Evolutionary conservation across 2,329 filamentous ascomycete species (phyloP).

Genomic region (Fusarium armeniacum): DNA sequence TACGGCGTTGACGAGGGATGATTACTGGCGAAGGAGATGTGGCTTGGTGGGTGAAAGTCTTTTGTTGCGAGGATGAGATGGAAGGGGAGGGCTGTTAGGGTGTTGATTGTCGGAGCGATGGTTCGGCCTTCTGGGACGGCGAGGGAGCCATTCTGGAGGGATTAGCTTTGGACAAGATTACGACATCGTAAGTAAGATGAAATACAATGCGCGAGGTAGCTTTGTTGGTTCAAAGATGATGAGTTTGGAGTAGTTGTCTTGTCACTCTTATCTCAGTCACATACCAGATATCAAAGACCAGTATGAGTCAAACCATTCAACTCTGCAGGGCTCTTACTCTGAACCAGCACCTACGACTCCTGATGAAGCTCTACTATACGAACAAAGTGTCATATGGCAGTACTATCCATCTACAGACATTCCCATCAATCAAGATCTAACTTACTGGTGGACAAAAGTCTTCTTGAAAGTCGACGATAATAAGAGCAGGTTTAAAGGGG

Average conservation of each 20-base stretch:
- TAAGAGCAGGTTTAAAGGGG: conserved; percentile 64
- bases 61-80: conserved; percentile 84
- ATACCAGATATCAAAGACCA: background rate
- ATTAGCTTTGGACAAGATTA: conserved; percentile 25
- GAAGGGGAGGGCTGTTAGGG: conserved; percentile 80
- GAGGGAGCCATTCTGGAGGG: conserved; percentile 81
- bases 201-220: too few relatives aligned
- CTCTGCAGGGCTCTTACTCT: background rate
- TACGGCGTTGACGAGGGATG: conserved; percentile 79
- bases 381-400: background rate
- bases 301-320: too few relatives aligned
- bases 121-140: conserved; percentile 81
- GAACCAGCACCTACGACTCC: background rate
- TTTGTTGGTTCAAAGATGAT: too few relatives aligned
- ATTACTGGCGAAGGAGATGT: conserved; percentile 91
- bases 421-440: conserved; percentile 24
- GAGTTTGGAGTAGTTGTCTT: background rate
- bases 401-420: too few relatives aligned
- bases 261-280: background rate
- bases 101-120: conserved; percentile 79
- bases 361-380: background rate
- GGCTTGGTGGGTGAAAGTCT: conserved; percentile 87
- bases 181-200: too few relatives aligned
- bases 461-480: conserved; percentile 92
- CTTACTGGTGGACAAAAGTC: conserved; percentile 93